phyloP scores from a whole-genome alignment of 495 filamentous ascomycete genomes.

The Aspergillus indologenus region DNA sequence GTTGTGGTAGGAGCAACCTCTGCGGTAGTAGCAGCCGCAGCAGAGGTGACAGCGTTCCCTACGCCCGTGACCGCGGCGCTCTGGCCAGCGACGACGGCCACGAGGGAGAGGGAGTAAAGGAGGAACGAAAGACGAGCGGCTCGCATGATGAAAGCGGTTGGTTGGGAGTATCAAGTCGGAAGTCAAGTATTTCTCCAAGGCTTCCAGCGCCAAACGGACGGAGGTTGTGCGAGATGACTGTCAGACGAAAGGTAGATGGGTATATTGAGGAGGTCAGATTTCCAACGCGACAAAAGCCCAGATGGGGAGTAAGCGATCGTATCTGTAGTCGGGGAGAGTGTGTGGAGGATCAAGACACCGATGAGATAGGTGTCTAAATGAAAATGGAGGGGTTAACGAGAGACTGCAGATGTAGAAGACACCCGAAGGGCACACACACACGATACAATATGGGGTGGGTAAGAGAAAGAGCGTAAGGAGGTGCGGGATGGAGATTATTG shows the following conservation, averaged over 20 bases:
- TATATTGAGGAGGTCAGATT: background rate
- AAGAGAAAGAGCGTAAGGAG: constrained; percentile 19
- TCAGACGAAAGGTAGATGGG: background rate
- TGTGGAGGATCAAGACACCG: constrained; percentile 2
- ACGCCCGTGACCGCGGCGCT: constrained; percentile 24
- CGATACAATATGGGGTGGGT: constrained; percentile 17
- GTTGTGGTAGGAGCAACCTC: constrained; percentile 22
- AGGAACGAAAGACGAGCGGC: constrained; percentile 35
- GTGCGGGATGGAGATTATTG: constrained; percentile 15
- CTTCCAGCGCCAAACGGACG: constrained; percentile 9
- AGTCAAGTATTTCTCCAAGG: constrained; percentile 5
- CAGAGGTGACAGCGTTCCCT: constrained; percentile 23
- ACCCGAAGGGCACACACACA: constrained; percentile 10
- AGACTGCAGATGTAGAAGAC: constrained; percentile 15
- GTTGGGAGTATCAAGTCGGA: constrained; percentile 4
- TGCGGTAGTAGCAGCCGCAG: constrained; percentile 16
- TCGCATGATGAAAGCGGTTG: constrained; percentile 32
- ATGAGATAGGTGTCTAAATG: constrained; percentile 5
- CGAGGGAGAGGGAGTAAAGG: constrained; percentile 36
- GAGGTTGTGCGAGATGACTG: background rate
- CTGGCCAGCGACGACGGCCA: constrained; percentile 39
- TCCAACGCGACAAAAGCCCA: constrained; percentile 3
- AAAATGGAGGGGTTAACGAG: constrained; percentile 15
- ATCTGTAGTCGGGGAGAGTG: constrained; percentile 4
- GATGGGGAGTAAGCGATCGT: constrained; percentile 2